Evolutionary conservation across 176 grass and related monocot species (phyloP).

Genomic region (Oryza coarctata): DNA sequence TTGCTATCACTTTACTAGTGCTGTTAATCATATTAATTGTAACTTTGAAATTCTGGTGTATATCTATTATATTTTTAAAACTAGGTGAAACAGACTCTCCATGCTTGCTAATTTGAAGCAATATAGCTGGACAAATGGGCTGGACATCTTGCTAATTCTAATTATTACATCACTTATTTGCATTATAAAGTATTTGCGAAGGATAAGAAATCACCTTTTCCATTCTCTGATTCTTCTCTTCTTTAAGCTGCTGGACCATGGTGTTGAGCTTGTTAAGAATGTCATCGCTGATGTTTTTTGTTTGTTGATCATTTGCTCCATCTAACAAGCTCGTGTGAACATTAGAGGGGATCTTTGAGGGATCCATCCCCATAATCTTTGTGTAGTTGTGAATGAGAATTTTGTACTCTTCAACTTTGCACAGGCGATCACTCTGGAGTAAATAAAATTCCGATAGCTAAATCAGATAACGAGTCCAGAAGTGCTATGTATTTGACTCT

Average conservation of each 20-base stretch:
- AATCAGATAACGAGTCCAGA: not conserved
- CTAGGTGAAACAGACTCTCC: not conserved
- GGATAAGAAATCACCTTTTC: conserved; percentile 70
- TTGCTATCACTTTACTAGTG: not conserved
- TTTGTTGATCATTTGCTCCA: conserved; percentile 58
- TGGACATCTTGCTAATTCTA: not conserved
- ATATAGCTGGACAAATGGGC: not conserved
- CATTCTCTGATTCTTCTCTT: conserved; percentile 76
- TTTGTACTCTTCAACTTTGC: conserved; percentile 90
- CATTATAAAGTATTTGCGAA: conserved; percentile 23
- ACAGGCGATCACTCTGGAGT: conserved; percentile 66
- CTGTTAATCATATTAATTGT: not conserved
- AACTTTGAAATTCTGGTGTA: not conserved
- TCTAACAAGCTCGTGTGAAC: conserved; percentile 76
- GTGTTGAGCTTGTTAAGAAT: conserved; percentile 70
- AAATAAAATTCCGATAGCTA: conserved; percentile 19
- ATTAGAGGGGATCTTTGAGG: conserved; percentile 60
- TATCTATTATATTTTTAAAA: not conserved
- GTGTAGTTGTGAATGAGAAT: conserved; percentile 61
- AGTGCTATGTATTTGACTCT: not conserved
- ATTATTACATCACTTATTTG: conserved; percentile 7
- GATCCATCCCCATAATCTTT: conserved; percentile 88
- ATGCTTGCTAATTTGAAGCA: not conserved
- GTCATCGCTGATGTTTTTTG: conserved; percentile 82
- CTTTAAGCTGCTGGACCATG: conserved; percentile 83